Evolutionary conservation across 495 filamentous ascomycete species (phyloP).

Genomic region (Penicillium cinerascens): DNA sequence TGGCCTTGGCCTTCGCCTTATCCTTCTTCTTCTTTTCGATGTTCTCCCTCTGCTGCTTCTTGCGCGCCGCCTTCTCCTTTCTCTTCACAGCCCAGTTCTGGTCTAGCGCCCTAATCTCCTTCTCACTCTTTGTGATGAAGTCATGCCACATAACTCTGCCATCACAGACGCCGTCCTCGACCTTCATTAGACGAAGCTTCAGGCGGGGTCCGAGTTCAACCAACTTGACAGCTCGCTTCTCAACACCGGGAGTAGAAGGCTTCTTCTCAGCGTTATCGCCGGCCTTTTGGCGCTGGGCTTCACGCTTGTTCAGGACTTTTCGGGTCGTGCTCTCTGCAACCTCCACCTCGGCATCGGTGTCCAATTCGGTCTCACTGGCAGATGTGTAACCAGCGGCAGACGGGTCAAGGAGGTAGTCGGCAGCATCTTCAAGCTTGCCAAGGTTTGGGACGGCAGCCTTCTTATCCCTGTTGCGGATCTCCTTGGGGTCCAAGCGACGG

Average conservation of each 20-base stretch:
- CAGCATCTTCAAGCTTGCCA: constrained; percentile 85
- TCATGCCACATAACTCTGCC: constrained; percentile 98
- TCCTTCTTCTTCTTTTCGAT: constrained; percentile 76
- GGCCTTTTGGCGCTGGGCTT: constrained; percentile 52
- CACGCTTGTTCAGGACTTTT: constrained; percentile 63
- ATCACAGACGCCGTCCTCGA: constrained; percentile 88
- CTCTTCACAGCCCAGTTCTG: constrained; percentile 72
- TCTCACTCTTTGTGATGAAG: constrained; percentile 75
- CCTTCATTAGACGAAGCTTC: constrained; percentile 86
- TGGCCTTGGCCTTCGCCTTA: constrained; percentile 46
- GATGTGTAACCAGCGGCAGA: constrained; percentile 88
- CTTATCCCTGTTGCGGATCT: constrained; percentile 62
- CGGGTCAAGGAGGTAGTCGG: constrained; percentile 86
- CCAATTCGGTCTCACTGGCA: constrained; percentile 85
- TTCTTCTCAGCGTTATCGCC: constrained; percentile 37
- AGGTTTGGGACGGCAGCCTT: constrained; percentile 76
- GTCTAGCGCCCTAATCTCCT: constrained; percentile 74
- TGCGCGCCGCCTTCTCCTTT: constrained; percentile 77
- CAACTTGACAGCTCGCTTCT: constrained; percentile 86
- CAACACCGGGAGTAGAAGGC: constrained; percentile 43
- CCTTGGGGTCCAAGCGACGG: constrained; percentile 82
- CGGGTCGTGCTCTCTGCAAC: constrained; percentile 70
- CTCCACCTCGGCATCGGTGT: constrained; percentile 95
- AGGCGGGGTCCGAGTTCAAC: constrained; percentile 90
- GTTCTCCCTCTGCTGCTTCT: constrained; percentile 79